Conservation (phyloP, 176 grass and related monocot genomes). For the Rhynchospora pubera region DNA sequence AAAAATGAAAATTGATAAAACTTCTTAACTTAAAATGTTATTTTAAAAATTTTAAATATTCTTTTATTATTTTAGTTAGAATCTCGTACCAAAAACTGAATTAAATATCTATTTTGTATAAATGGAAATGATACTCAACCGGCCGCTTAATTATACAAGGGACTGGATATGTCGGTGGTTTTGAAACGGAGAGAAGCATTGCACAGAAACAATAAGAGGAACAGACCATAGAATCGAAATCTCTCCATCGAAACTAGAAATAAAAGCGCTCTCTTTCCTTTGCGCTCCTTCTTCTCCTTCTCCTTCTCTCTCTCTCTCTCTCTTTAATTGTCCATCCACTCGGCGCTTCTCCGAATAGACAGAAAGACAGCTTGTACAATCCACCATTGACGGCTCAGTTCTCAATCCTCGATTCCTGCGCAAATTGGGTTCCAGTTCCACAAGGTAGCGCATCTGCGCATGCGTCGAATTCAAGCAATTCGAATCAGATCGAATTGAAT, state of each 20-base stretch:
- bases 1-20: too few species aligned
- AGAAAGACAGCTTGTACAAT: not conserved
- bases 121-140: not conserved
- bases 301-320: not conserved
- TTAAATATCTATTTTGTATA: not conserved
- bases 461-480: not conserved
- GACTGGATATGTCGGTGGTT: not conserved
- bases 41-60: too few species aligned
- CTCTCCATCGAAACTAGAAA: conserved; percentile 8
- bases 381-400: not conserved
- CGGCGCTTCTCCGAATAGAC: not conserved
- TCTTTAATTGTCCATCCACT: conserved; percentile 5
- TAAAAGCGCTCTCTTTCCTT: conserved; percentile 12
- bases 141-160: not conserved
- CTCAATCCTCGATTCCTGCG: not conserved
- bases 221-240: conserved; percentile 18
- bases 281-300: not conserved
- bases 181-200: not conserved
- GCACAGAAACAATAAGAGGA: not conserved
- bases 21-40: too few species aligned
- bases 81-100: not conserved
- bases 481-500: conserved; percentile 11
- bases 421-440: not conserved
- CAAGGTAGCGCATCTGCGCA: not conserved
- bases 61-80: too few species aligned